These are phyloP conservation scores for Candida pseudoglaebosa DNA, from an alignment of 805 yeast species.

Conservation along the genomic window DNA sequence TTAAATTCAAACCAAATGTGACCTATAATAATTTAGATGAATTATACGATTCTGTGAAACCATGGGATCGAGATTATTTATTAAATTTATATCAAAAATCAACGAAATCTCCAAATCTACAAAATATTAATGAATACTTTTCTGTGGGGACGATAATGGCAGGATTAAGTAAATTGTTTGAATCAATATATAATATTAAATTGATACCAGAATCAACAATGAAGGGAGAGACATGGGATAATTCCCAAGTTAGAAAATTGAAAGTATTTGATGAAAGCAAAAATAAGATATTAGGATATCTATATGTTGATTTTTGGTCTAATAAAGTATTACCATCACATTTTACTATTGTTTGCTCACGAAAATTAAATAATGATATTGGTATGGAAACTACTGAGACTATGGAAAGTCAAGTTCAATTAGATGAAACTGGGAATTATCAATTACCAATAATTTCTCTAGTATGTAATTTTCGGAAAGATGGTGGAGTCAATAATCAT, in stretches of 20 bases:
- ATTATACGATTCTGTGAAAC: slow-evolving; percentile 51
- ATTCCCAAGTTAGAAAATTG: slow-evolving; percentile 72
- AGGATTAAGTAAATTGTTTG: slow-evolving; percentile 72
- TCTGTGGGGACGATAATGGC: slow-evolving; percentile 83
- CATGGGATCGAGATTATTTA: slow-evolving; percentile 89
- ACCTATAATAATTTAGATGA: slow-evolving; percentile 24
- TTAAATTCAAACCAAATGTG: slow-evolving; percentile 17
- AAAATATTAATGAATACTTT: slow-evolving; percentile 64
- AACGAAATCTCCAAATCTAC: slow-evolving; percentile 24
- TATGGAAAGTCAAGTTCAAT: slow-evolving; percentile 25
- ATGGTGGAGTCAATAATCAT: slow-evolving; percentile 19
- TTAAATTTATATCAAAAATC: slow-evolving; percentile 18
- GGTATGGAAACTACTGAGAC: slow-evolving; percentile 23
- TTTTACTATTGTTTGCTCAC: slow-evolving; percentile 92
- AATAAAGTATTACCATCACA: slow-evolving; percentile 86
- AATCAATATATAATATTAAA: slow-evolving; percentile 69
- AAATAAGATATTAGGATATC: slow-evolving; percentile 62
- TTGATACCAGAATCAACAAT: slow-evolving; percentile 61
- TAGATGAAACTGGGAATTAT: slow-evolving; percentile 45
- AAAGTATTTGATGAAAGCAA: slow-evolving; percentile 61
- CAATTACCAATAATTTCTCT: slow-evolving; percentile 90
- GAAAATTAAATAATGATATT: slow-evolving; percentile 58
- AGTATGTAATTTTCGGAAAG: slow-evolving; percentile 71
- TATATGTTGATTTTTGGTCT: slow-evolving; percentile 85
- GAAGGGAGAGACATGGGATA: slow-evolving; percentile 82